Conservation (phyloP, 2,329 filamentous ascomycete species). For the Intubia oerlemansii region DNA sequence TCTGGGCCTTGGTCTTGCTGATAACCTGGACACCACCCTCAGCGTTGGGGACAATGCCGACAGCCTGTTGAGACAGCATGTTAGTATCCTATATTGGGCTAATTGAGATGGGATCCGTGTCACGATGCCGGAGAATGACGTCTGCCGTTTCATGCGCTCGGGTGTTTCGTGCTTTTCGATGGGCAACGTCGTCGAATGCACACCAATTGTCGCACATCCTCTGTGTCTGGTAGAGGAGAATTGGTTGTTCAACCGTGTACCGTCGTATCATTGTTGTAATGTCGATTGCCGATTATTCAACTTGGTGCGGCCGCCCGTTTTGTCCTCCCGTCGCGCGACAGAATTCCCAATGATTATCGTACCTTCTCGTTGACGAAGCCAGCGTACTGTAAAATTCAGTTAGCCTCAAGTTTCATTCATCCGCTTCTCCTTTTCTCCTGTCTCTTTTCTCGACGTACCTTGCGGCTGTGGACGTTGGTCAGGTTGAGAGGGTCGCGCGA, state of each 20-base stretch:
- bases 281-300: too few species aligned
- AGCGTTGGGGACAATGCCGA: constrained; percentile 56
- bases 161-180: too few species aligned
- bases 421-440: background rate
- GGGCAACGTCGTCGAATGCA: too few species aligned
- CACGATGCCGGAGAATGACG: too few species aligned
- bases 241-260: too few species aligned
- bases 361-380: constrained; percentile 92
- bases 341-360: too few species aligned
- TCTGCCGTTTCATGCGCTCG: too few species aligned
- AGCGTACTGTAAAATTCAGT: constrained; percentile 46
- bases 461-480: constrained; percentile 75
- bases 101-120: background rate
- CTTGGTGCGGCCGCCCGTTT: too few species aligned
- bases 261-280: too few species aligned
- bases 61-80: constrained; percentile 41
- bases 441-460: constrained; percentile 31
- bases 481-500: constrained; percentile 90
- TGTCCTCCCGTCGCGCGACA: too few species aligned
- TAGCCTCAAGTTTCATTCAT: constrained; percentile 1
- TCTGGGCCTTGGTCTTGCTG: constrained; percentile 58
- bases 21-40: constrained; percentile 63
- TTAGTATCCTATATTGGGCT: constrained; percentile 2
- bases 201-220: too few species aligned
- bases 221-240: too few species aligned